Conservation (phyloP, 2,329 filamentous ascomycete genomes). For the Nemania abortiva region DNA sequence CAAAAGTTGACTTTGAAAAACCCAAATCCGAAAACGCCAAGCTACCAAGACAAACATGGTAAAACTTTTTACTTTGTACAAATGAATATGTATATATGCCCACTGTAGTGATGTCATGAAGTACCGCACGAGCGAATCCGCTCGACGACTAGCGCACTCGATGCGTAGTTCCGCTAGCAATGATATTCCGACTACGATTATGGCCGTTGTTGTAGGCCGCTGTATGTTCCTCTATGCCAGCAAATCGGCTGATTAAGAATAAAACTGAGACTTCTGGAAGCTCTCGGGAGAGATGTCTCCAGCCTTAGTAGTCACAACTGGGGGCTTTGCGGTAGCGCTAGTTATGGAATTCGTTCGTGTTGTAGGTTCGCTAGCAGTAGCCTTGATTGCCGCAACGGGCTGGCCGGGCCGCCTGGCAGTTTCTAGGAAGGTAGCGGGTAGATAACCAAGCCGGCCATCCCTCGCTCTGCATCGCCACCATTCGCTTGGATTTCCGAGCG, state of each 20-base stretch:
- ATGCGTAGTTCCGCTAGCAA: constrained; percentile 20
- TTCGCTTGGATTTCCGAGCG: constrained; percentile 89
- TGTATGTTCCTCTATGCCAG: neutral
- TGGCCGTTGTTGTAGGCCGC: neutral
- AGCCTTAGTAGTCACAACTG: constrained; percentile 59
- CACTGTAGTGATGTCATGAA: neutral
- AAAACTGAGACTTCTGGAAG: constrained; percentile 71
- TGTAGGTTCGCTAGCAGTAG: constrained; percentile 57
- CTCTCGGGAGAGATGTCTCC: constrained; percentile 66
- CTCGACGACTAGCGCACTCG: neutral
- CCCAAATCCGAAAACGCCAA: constrained; percentile 34
- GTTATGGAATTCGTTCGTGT: constrained; percentile 64
- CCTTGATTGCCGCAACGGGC: constrained; percentile 65
- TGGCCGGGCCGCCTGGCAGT: constrained; percentile 69
- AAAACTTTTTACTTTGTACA: constrained; percentile 36
- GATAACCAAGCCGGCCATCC: constrained; percentile 90
- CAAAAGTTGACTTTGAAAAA: constrained; percentile 1
- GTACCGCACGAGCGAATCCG: neutral
- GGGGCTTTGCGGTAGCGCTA: constrained; percentile 54
- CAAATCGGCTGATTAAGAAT: constrained; percentile 57
- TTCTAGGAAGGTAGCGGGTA: constrained; percentile 91
- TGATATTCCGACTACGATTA: constrained; percentile 7
- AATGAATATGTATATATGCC: constrained; percentile 34
- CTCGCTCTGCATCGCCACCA: constrained; percentile 97
- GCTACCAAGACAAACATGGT: constrained; percentile 27